phyloP scores from a whole-genome alignment of 2,329 filamentous ascomycete species.

The Fusarium bulbicola region DNA sequence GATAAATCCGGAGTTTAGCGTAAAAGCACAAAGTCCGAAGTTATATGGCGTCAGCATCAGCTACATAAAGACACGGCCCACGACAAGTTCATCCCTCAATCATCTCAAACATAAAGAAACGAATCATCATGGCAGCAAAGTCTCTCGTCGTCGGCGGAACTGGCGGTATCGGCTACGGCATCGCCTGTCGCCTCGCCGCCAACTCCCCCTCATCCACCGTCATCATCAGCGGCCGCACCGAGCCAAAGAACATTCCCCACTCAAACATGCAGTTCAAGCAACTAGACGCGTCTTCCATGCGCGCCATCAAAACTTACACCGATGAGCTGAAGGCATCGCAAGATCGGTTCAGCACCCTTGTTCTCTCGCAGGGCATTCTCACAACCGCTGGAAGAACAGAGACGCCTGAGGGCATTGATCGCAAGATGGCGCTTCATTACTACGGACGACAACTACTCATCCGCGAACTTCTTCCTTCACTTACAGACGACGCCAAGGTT shows the following conservation, averaged over 20 bases:
- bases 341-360: conserved; percentile 49
- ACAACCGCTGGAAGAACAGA: conserved; percentile 49
- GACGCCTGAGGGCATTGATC: conserved; percentile 55
- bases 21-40: not conserved
- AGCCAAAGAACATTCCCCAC: conserved; percentile 43
- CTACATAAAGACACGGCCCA: not conserved
- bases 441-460: conserved; percentile 57
- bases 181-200: conserved; percentile 48
- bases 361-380: conserved; percentile 52
- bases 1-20: conserved; percentile 2
- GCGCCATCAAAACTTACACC: conserved; percentile 47
- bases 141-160: conserved; percentile 50
- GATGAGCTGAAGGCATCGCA: conserved; percentile 35
- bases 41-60: not conserved
- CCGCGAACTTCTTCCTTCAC: conserved; percentile 49
- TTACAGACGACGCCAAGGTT: conserved; percentile 51
- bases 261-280: conserved; percentile 46
- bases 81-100: not conserved
- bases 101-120: not conserved
- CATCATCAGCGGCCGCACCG: conserved; percentile 47
- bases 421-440: conserved; percentile 57
- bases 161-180: conserved; percentile 49
- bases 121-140: conserved; percentile 28
- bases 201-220: conserved; percentile 39
- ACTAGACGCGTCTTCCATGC: conserved; percentile 49